Evolutionary conservation across 768 basidiomycete genomes (phyloP).

Genomic region (Xanthoconium purpureum): DNA sequence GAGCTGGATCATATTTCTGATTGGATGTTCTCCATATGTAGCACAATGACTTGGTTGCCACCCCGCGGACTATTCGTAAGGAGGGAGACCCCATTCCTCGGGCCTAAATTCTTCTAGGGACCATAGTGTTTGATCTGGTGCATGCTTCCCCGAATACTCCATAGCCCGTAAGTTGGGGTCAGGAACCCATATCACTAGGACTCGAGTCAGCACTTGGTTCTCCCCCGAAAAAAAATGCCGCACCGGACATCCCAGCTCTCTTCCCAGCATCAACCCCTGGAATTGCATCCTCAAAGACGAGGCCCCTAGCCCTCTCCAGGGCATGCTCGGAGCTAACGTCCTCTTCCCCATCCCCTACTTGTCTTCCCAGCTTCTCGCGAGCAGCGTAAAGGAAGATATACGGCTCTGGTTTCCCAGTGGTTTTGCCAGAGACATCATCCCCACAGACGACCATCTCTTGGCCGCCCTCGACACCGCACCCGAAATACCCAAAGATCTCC

Average conservation of each 20-base stretch:
- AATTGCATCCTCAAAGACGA: conserved; percentile 82
- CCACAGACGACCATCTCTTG: conserved; percentile 63
- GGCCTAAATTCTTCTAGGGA: conserved; percentile 76
- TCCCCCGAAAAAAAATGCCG: conserved; percentile 12
- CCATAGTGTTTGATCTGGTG: conserved; percentile 54
- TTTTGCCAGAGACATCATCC: conserved; percentile 57
- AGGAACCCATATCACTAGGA: conserved; percentile 80
- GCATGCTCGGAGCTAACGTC: conserved; percentile 34
- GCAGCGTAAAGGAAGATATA: conserved; percentile 81
- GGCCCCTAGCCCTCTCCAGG: conserved; percentile 54
- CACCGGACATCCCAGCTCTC: conserved; percentile 84
- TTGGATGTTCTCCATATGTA: neutral
- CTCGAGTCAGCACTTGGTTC: neutral
- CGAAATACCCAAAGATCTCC: conserved; percentile 47
- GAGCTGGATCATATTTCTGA: conserved; percentile 44
- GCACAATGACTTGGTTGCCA: neutral
- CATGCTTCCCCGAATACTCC: conserved; percentile 45
- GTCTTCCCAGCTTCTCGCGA: conserved; percentile 48
- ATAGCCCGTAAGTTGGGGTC: conserved; percentile 62
- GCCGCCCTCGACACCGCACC: conserved; percentile 17
- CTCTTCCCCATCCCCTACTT: conserved; percentile 50
- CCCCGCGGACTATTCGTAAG: conserved; percentile 41
- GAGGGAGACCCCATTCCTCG: conserved; percentile 79
- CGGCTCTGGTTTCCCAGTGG: conserved; percentile 75
- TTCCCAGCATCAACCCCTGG: conserved; percentile 78